A percentile compares a stretch with the other conserved stretches of the same genome.
phyloP scores from a whole-genome alignment of 139 green algal genomes.

The Pleodorina starrii region DNA sequence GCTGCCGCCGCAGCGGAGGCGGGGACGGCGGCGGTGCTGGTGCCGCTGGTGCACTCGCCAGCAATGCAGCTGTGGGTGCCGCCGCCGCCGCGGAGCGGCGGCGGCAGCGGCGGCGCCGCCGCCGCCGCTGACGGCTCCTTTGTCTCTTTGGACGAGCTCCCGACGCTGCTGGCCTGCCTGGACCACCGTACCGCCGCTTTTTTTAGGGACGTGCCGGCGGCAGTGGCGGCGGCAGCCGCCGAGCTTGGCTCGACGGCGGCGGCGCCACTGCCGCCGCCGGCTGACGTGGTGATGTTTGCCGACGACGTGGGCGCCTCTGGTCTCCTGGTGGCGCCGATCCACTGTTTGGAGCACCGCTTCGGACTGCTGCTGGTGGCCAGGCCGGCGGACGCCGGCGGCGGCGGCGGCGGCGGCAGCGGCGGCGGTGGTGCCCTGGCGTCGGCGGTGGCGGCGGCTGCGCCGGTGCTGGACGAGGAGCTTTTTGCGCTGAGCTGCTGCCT shows the following conservation, averaged over 20 bases:
- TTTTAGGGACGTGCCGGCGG: not conserved
- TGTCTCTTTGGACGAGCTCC: not conserved
- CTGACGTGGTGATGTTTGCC: not conserved
- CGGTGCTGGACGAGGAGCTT: conserved; percentile 34
- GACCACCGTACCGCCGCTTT: not conserved
- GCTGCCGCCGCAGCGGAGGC: too few relatives aligned
- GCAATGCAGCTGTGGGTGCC: not conserved
- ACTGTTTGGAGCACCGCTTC: conserved; percentile 34
- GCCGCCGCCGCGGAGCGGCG: too few relatives aligned
- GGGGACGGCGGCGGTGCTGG: conserved; percentile 13
- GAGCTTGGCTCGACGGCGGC: not conserved
- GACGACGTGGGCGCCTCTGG: not conserved
- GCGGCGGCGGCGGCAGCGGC: not conserved
- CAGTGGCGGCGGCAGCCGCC: not conserved
- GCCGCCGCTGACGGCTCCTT: not conserved
- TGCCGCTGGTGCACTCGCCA: conserved; percentile 10
- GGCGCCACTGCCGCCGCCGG: not conserved
- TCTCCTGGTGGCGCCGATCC: conserved; percentile 8
- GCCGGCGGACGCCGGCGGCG: not conserved
- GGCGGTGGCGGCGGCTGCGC: not conserved
- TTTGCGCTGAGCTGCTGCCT: conserved; percentile 41
- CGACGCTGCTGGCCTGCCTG: conserved; percentile 15
- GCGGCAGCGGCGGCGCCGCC: too few relatives aligned
- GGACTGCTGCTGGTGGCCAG: conserved; percentile 36
- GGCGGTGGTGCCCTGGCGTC: not conserved